A percentile compares a stretch with the other conserved stretches of the same genome.
phyloP scores from a whole-genome alignment of 1,284 basidiomycete genomes.

The Heliocybe sulcata region DNA sequence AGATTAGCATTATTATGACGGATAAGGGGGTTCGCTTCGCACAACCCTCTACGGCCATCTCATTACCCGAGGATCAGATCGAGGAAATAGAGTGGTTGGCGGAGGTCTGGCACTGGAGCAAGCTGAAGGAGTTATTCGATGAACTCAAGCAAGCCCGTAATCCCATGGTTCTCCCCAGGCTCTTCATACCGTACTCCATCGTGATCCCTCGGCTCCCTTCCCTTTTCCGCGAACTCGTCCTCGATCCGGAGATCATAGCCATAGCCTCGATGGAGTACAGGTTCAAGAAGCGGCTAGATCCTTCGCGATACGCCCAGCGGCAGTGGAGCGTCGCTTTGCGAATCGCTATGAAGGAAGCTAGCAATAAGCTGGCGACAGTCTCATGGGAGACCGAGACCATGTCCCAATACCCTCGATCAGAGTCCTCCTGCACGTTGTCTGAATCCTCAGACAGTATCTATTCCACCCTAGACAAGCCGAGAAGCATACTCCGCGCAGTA shows the following conservation, averaged over 20 bases:
- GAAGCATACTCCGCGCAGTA: not conserved
- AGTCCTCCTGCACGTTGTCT: not conserved
- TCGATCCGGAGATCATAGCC: not conserved
- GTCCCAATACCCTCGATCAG: not conserved
- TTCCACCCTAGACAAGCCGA: not conserved
- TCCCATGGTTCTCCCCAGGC: not conserved
- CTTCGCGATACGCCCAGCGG: not conserved
- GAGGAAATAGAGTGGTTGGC: not conserved
- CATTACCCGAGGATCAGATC: not conserved
- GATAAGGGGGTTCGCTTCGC: constrained; percentile 21
- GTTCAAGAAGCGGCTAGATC: not conserved
- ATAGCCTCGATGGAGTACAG: not conserved
- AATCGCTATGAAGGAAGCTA: not conserved
- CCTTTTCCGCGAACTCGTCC: not conserved
- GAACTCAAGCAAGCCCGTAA: not conserved
- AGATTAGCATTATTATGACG: constrained; percentile 23
- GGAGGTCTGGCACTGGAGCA: not conserved
- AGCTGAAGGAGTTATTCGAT: not conserved
- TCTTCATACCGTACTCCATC: not conserved
- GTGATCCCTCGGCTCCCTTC: not conserved
- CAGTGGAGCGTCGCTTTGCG: not conserved
- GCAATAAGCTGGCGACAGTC: not conserved
- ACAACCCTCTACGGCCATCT: not conserved
- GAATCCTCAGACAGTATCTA: not conserved
- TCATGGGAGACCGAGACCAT: not conserved